Base-by-base conservation (phyloP, 2,329 filamentous ascomycete species). In the Apiospora aurea region DNA sequence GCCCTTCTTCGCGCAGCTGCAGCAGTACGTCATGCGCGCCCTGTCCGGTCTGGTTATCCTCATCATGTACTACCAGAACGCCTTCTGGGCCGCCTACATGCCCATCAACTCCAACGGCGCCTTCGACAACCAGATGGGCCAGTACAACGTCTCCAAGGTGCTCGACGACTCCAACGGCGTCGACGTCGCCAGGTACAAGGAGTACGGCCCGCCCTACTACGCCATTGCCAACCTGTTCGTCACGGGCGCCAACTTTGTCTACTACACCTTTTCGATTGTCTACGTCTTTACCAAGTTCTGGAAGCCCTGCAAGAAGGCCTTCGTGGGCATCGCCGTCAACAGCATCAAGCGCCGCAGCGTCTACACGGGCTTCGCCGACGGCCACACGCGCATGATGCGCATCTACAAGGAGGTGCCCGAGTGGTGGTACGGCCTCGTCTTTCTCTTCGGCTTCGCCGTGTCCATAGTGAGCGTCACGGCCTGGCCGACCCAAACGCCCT, bases 1-100 rank as follows among this genome's bases (percentile, higher is more conserved):
- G 11, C 87, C 87, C 4, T 87, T 87, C 77, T 87, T 90, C 80
- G 88, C 87, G 34, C 91, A 90, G 61, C 83, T 89, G 71, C 93
- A 93, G 79, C 88, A 87, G 26, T 83, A 91, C 73, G 81, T 90
- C 64, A 90, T 90, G 43, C 85, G 88, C 69, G 83, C 90, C 16
- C 74, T 88, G 46, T 87, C 85, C 57, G 86, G 86, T 75, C 86
- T 88, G 81, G 81, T 92, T 21, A 83, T 89, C 21, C 79, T 88
- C 4, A 87, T 81, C 43, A 77, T 92, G 10, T 91, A 90, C 81
- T 93, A 88, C 78, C 86, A 82, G 61, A 89, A 89, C 70, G 80
- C 87, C 1, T 92, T 87, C 82, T 87, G 88, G 78, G 87, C 85
- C 14, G 83, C 85, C 70, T 91, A 89, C 51, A 78, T 91, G n/a